Evolutionary conservation across 176 grass and related monocot species (phyloP), one percentile per base, ranked within the genome.

Genomic region (Musa schizocarpa): DNA sequence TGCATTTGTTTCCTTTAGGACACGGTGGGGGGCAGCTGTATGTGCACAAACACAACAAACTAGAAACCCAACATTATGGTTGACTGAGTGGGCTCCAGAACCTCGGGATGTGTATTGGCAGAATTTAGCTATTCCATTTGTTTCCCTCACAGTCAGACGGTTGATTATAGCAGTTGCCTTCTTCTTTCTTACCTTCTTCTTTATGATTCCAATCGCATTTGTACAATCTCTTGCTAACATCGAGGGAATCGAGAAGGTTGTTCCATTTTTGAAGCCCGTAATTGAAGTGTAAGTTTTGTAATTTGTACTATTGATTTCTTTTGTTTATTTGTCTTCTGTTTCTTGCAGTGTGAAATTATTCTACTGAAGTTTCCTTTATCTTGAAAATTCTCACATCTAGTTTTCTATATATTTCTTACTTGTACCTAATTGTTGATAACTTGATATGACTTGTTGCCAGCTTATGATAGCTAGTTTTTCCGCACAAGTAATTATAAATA

Each of bases 11-110:
- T 74, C 72, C 23, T 74, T 74, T 13, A 53, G 72, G 57, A 74
- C 72, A 11, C 72, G 72, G 3, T 74, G 72, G 72, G 72, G 72
- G n/a, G 72, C 72, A 24, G 72, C 72, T 58, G 72, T 74, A 57
- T 74, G 72, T 74, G 72, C 72, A 34, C 72, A 74, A 29, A 74
- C 72, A 74, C 72, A 74, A 43, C 72, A 74, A 58, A 74, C 72
- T 57, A 54, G 72, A 34, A 74, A 74, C 26, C 72, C 72, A 27
- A 74, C 72, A 13, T 16, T 29, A 58, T 74, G 73, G 73, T 74
- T 74, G 55, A 74, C 73, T 59, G 13, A 74, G 16, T 74, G 73
- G 73, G 73, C 73, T 74, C 54, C 73, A 74, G 73, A 74, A 20
- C 73, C 73, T 43, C 73, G 73, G 1, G 73, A 74, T 74, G 73